A percentile compares a stretch with the other conserved stretches of the same genome.
Conservation (phyloP, 2,329 filamentous ascomycete genomes). For the Apiospora kogelbergensis region DNA sequence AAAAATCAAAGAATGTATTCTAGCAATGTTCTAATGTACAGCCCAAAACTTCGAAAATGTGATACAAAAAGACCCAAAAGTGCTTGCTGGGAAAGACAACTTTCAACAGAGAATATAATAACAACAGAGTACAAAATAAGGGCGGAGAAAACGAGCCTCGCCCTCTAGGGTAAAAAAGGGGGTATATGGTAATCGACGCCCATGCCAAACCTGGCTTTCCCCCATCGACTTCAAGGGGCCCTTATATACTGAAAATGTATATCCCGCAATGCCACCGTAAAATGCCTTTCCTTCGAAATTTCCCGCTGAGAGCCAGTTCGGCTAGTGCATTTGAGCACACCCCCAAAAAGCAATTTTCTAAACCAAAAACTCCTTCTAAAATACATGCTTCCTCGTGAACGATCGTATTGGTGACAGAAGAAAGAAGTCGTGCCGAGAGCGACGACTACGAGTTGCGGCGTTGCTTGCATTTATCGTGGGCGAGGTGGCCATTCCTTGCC, state of each 20-base stretch:
- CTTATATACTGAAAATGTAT: constrained; percentile 1
- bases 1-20: neutral
- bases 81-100: neutral
- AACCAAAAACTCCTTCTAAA: neutral
- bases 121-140: neutral
- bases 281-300: neutral
- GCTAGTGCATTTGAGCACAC: neutral
- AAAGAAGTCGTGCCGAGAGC: neutral
- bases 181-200: constrained; percentile 4
- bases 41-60: neutral
- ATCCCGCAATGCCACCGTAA: neutral
- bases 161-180: neutral
- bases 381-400: neutral
- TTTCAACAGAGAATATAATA: neutral
- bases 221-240: neutral
- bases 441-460: constrained; percentile 44
- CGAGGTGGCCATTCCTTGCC: constrained; percentile 81
- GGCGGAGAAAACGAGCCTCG: neutral
- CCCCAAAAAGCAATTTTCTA: neutral
- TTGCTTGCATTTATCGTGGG: constrained; percentile 91
- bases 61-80: neutral
- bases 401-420: constrained; percentile 1
- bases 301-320: neutral
- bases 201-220: neutral
- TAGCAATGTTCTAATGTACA: neutral